Base-by-base conservation (phyloP, 371 early-diverging fungal species). In the Actinomucor elegans region DNA sequence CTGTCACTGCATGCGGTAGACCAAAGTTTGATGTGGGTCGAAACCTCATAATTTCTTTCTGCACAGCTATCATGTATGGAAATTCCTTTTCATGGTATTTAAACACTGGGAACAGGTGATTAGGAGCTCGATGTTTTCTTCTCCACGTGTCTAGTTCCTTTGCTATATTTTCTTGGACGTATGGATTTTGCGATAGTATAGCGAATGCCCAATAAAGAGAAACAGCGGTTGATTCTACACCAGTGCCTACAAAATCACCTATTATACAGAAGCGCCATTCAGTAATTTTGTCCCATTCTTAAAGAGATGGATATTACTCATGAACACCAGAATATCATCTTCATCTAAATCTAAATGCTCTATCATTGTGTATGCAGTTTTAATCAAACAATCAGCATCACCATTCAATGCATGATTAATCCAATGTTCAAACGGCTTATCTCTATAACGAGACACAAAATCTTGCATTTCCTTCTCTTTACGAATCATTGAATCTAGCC, bases 241-340 rank as follows among this genome's bases (percentile, higher is more conserved):
- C 59, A 29, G 48, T 53, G n/a, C 17, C 35, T 5, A 59, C 26
- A 14, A 52, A 41, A 36, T 59, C 59, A 33, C 40, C 36, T 52
- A 45, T 31, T 29, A 28, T 26, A 43, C 14, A 53, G n/a, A 12
- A 20, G n/a, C n/a, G n/a, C n/a, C n/a, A n/a, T n/a, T n/a, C n/a
- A n/a, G n/a, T n/a, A 17, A 40, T 18, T 50, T 5, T 50, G 18
- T 28, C 18, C 21, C 14, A 27, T 24, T 43, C 17, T 36, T 59
- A 10, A 27, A 43, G n/a, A n/a, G n/a, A n/a, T n/a, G 5, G 8
- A 11, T 17, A n/a, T 41, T 40, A 48, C 48, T 7, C 12, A 37
- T 26, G 4, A 52, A 24, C 2, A 52, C 59, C 24, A 47, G 9
- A 0, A 6, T 24, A 14, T 59, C 52, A 1, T 47, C 53, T 11